These are phyloP conservation scores for Catharanthus roseus DNA, from an alignment of 257 asterid species.

Conservation along the genomic window DNA sequence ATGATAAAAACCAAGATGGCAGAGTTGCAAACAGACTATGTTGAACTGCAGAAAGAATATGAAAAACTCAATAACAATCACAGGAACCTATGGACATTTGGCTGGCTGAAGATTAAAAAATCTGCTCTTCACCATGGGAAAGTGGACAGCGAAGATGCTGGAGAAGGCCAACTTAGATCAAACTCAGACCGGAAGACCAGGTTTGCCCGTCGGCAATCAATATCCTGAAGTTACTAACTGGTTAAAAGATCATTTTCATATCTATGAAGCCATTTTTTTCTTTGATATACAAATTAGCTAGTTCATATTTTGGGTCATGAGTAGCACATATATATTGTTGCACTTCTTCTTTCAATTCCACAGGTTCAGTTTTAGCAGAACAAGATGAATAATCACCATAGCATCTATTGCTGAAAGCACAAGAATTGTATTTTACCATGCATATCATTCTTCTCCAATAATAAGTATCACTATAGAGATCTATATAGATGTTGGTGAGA, in stretches of 20 bases:
- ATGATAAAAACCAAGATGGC: constrained; percentile 46
- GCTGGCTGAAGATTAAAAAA: constrained; percentile 60
- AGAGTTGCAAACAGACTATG: constrained; percentile 56
- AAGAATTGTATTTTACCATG: not conserved
- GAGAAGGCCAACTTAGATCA: constrained; percentile 30
- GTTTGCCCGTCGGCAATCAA: constrained; percentile 1
- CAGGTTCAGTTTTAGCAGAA: not conserved
- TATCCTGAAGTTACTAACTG: not conserved
- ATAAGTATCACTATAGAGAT: not conserved
- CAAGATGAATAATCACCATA: not conserved
- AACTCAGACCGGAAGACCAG: constrained; percentile 22
- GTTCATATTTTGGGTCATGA: not conserved
- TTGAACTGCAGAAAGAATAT: constrained; percentile 50
- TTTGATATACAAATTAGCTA: not conserved
- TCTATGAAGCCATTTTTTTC: not conserved
- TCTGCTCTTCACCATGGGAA: constrained; percentile 42
- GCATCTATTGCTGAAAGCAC: not conserved
- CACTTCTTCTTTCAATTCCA: not conserved
- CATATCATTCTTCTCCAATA: not conserved
- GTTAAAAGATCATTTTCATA: not conserved
- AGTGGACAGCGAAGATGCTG: constrained; percentile 37
- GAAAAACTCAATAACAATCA: constrained; percentile 36
- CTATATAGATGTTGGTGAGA: not conserved
- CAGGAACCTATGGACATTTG: constrained; percentile 46
- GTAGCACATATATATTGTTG: not conserved